A percentile compares a stretch with the other conserved stretches of the same genome.
Conservation (phyloP, 2,329 filamentous ascomycete genomes). For the Cadophora malorum region DNA sequence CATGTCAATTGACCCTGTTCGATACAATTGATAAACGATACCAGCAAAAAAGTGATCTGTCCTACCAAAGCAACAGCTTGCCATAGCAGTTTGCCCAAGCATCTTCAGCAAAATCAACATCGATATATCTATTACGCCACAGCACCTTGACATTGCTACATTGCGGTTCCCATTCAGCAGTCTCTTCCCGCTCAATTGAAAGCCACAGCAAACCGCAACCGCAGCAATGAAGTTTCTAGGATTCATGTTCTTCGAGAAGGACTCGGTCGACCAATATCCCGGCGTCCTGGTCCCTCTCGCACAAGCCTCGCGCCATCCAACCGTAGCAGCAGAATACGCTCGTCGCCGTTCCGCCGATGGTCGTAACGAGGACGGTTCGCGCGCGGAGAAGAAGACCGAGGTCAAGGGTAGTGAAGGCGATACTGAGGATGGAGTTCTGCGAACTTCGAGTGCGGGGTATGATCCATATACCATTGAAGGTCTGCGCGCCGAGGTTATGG, state of each 20-base stretch:
- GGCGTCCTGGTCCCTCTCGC: slow-evolving; percentile 57
- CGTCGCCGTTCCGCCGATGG: slow-evolving; percentile 42
- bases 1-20: not conserved
- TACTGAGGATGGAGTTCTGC: slow-evolving; percentile 53
- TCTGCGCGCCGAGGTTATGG: slow-evolving; percentile 70
- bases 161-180: not conserved
- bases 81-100: slow-evolving; percentile 19
- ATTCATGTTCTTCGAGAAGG: slow-evolving; percentile 56
- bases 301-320: slow-evolving; percentile 49
- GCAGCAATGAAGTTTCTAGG: slow-evolving; percentile 46
- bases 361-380: slow-evolving; percentile 27
- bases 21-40: not conserved
- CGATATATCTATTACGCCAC: slow-evolving; percentile 15
- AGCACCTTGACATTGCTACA: slow-evolving; percentile 14
- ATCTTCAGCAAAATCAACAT: slow-evolving; percentile 6
- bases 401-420: slow-evolving; percentile 14
- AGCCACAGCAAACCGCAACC: not conserved
- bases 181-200: not conserved
- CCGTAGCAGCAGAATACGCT: slow-evolving; percentile 46
- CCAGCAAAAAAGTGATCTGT: slow-evolving; percentile 6
- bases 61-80: slow-evolving; percentile 16
- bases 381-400: slow-evolving; percentile 17
- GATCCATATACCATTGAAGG: slow-evolving; percentile 64
- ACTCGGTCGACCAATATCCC: slow-evolving; percentile 57
- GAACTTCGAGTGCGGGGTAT: slow-evolving; percentile 61